These are phyloP conservation scores for Crithidia sp. DNA, from an alignment of 208 protist species.

Conservation along the genomic window DNA sequence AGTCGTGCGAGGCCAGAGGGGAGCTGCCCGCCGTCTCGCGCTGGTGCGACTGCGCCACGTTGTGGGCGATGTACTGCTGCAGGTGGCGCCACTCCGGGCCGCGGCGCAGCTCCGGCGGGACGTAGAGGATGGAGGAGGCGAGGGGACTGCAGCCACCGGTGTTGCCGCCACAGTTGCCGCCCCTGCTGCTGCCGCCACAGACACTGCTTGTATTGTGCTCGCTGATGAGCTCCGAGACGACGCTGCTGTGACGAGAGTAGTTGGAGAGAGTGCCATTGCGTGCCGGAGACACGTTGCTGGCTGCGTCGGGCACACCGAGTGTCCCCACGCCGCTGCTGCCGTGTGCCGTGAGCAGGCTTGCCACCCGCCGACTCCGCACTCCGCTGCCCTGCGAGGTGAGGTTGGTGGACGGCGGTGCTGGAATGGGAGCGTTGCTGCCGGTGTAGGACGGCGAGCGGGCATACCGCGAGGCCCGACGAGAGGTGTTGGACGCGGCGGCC, in stretches of 20 bases:
- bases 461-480: not conserved
- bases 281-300: not conserved
- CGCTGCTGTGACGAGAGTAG: slow-evolving; percentile 13
- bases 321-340: slow-evolving; percentile 7
- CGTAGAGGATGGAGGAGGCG: slow-evolving; percentile 33
- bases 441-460: not conserved
- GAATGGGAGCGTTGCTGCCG: slow-evolving; percentile 10
- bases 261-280: not conserved
- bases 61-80: slow-evolving; percentile 25
- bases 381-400: not conserved
- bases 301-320: not conserved
- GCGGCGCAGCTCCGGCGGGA: slow-evolving; percentile 31
- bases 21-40: not conserved
- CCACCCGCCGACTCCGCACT: not conserved
- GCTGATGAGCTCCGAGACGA: not conserved
- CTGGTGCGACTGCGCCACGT: slow-evolving; percentile 5
- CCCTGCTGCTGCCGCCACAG: not conserved
- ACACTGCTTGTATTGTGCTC: not conserved
- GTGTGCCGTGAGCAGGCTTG: slow-evolving; percentile 12
- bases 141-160: not conserved
- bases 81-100: slow-evolving; percentile 36
- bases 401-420: slow-evolving; percentile 9
- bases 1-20: not conserved
- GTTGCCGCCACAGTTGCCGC: not conserved
- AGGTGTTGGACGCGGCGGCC: not conserved